Conservation (phyloP, 495 filamentous ascomycete species). For the Neurospora discreta region DNA sequence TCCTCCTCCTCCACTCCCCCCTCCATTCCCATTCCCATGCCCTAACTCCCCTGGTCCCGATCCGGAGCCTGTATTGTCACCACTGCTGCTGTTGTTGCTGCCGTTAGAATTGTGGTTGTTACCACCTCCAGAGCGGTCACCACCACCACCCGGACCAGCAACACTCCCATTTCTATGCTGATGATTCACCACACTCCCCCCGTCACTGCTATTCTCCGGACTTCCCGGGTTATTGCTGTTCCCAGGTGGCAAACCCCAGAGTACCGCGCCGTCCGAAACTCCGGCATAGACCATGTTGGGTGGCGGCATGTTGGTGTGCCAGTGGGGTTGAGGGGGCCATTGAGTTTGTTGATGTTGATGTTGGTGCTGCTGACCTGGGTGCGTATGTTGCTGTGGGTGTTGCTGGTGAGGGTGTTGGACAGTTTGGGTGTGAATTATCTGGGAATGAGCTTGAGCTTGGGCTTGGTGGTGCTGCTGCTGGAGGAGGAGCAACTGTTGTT, state of each 20-base stretch:
- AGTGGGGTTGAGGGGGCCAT: neutral
- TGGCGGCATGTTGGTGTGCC: conserved; percentile 3
- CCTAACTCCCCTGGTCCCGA: no score
- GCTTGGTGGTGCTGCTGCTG: neutral
- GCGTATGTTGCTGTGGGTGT: no score
- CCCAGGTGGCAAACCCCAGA: conserved; percentile 30
- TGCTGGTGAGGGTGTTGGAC: no score
- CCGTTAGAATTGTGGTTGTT: no score
- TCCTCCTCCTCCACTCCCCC: neutral
- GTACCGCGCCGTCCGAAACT: conserved; percentile 33
- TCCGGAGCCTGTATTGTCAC: no score
- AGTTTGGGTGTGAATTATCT: no score
- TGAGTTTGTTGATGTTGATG: conserved; percentile 4
- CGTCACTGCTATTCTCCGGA: conserved; percentile 25
- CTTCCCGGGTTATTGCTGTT: conserved; percentile 15
- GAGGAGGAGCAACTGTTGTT: neutral
- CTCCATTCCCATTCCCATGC: no score
- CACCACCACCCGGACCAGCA: neutral
- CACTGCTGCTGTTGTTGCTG: no score
- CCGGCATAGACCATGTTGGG: conserved; percentile 33
- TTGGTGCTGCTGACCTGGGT: no score
- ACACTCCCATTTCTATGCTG: conserved; percentile 1
- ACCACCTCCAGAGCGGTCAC: no score
- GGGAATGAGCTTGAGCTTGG: no score
- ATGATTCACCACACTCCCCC: conserved; percentile 14